phyloP scores from a whole-genome alignment of 2,329 filamentous ascomycete species.

The Cercospora beticola region DNA sequence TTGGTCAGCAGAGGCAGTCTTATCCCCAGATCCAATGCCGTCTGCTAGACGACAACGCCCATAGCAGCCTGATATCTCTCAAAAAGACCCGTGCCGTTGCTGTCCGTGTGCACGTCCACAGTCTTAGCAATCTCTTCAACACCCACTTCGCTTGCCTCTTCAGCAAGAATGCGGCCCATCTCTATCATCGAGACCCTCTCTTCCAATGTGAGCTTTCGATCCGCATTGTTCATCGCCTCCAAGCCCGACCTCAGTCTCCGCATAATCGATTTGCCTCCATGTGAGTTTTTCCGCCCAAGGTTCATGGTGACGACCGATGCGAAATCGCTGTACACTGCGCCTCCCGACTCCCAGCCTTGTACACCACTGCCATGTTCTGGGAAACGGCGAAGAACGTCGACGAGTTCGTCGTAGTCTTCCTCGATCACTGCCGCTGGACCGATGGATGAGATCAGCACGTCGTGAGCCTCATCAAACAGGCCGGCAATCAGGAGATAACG shows the following conservation, averaged over 20 bases:
- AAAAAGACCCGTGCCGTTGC: constrained; percentile 43
- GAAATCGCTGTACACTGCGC: constrained; percentile 64
- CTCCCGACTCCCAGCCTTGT: constrained; percentile 73
- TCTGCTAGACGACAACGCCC: constrained; percentile 70
- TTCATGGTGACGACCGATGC: constrained; percentile 23
- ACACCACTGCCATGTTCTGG: constrained; percentile 45
- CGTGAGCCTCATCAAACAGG: constrained; percentile 68
- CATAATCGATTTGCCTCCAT: constrained; percentile 34
- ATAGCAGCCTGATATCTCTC: constrained; percentile 62
- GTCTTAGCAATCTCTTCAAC: constrained; percentile 10
- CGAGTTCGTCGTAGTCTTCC: constrained; percentile 71
- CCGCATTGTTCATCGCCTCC: constrained; percentile 42
- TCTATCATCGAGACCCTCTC: constrained; percentile 73
- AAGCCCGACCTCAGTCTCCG: constrained; percentile 39
- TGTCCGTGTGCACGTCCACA: constrained; percentile 37
- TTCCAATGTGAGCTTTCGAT: constrained; percentile 48
- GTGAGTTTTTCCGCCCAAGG: constrained; percentile 35
- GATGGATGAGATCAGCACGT: constrained; percentile 75
- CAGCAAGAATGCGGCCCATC: constrained; percentile 73
- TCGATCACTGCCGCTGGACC: constrained; percentile 81
- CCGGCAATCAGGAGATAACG: constrained; percentile 76
- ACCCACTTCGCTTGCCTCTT: constrained; percentile 54
- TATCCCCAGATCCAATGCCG: neutral
- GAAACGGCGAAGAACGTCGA: constrained; percentile 70
- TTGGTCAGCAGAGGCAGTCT: neutral